phyloP scores from a whole-genome alignment of 352 stramenopile species.

The Elongisporangium undulatum region DNA sequence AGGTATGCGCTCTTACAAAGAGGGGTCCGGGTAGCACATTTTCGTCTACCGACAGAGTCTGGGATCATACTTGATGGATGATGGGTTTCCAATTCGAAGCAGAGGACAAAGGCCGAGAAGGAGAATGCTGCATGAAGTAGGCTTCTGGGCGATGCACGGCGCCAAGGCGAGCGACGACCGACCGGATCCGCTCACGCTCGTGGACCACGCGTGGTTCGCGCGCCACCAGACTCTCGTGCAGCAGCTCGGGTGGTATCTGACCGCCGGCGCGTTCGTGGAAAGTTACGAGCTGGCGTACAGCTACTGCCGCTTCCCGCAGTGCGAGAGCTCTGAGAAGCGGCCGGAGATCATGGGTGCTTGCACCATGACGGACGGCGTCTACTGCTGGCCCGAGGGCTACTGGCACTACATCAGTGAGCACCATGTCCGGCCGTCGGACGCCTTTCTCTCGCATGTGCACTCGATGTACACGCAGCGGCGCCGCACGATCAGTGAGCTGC shows the following conservation, averaged over 20 bases:
- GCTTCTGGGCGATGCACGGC: conserved; percentile 41
- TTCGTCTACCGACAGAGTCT: background rate
- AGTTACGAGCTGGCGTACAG: conserved; percentile 81
- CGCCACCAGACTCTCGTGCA: conserved; percentile 12
- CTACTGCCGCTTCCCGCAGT: conserved; percentile 66
- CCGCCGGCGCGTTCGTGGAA: conserved; percentile 52
- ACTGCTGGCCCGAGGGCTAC: conserved; percentile 75
- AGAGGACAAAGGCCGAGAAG: background rate
- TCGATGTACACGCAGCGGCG: conserved; percentile 23
- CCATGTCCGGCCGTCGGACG: conserved; percentile 51
- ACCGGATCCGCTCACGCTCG: conserved; percentile 39
- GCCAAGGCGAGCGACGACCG: conserved; percentile 14
- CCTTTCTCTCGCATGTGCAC: conserved; percentile 55
- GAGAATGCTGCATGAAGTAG: conserved; percentile 38
- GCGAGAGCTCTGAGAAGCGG: conserved; percentile 22
- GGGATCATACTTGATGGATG: background rate
- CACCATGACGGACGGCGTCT: conserved; percentile 71
- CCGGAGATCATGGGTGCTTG: conserved; percentile 64
- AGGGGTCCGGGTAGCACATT: background rate
- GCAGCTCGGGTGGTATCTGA: conserved; percentile 55
- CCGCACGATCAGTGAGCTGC: conserved; percentile 7
- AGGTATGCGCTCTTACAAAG: background rate
- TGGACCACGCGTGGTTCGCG: conserved; percentile 48
- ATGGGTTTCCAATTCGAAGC: too few species aligned
- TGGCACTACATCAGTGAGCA: conserved; percentile 69